These are phyloP conservation scores for Cercospora zeae-maydis DNA, from an alignment of 2,329 filamentous ascomycete species.

Conservation along the genomic window DNA sequence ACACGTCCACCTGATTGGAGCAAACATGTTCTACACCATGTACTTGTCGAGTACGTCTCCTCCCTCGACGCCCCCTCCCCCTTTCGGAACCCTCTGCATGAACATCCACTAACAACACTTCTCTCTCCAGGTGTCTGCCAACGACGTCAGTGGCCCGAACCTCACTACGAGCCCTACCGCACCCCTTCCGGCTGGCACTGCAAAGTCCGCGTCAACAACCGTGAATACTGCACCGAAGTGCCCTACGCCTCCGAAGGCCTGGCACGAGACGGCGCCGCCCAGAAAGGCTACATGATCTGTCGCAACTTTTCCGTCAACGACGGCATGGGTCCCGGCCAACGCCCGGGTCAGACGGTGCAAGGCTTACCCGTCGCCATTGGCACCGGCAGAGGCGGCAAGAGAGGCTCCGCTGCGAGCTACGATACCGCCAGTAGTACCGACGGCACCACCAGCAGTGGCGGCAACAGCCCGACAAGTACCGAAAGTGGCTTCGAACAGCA, in stretches of 20 bases:
- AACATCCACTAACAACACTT: constrained; percentile 12
- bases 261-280: constrained; percentile 89
- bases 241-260: constrained; percentile 76
- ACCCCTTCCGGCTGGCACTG: constrained; percentile 76
- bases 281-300: constrained; percentile 96
- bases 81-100: constrained; percentile 15
- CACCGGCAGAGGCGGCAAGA: constrained; percentile 52
- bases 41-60: constrained; percentile 55
- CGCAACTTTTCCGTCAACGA: constrained; percentile 96
- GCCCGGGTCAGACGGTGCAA: constrained; percentile 57
- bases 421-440: constrained; percentile 47
- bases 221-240: constrained; percentile 89
- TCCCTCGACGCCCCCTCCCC: constrained; percentile 27
- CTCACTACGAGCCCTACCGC: constrained; percentile 78
- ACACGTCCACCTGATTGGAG: constrained; percentile 20
- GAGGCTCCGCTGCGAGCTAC: constrained; percentile 40
- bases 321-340: constrained; percentile 68
- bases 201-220: constrained; percentile 90
- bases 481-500: constrained; percentile 44
- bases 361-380: constrained; percentile 63
- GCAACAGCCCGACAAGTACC: constrained; percentile 52
- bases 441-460: constrained; percentile 44
- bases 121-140: constrained; percentile 73
- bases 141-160: constrained; percentile 89
- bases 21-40: constrained; percentile 44